These are phyloP conservation scores for Magnolia officinalis DNA, from an alignment of 164 flowering plant species.

Conservation along the genomic window DNA sequence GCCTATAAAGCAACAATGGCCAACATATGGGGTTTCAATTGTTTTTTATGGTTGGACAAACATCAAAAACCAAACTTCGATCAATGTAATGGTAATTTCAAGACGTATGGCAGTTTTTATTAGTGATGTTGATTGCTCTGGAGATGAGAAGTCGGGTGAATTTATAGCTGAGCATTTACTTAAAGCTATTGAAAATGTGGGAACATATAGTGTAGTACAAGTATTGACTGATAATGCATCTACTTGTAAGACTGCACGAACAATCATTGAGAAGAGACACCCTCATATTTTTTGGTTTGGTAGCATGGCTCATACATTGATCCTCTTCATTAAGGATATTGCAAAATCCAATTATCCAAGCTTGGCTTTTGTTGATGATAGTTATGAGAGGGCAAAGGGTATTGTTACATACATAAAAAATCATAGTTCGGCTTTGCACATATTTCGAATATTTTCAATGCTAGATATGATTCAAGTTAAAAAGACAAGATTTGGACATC, in stretches of 20 bases:
- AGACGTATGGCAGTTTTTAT: not conserved
- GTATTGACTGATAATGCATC: not conserved
- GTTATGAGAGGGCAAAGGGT: constrained; percentile 17
- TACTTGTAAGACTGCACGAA: constrained; percentile 20
- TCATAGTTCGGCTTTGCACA: constrained; percentile 9
- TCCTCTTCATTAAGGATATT: constrained; percentile 25
- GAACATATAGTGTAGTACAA: not conserved
- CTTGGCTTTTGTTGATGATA: constrained; percentile 18
- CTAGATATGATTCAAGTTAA: not conserved
- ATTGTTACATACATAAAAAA: constrained; percentile 19
- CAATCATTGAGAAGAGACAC: constrained; percentile 16
- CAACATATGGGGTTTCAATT: constrained; percentile 21
- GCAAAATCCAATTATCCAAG: constrained; percentile 6
- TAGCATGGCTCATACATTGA: constrained; percentile 27
- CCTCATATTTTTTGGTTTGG: constrained; percentile 34
- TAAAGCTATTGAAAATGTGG: not conserved
- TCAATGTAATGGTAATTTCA: constrained; percentile 15
- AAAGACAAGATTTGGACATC: not conserved
- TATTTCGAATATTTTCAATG: constrained; percentile 12
- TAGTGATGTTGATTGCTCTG: not conserved
- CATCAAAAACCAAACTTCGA: constrained; percentile 14
- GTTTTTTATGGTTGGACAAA: constrained; percentile 25
- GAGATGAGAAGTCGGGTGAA: not conserved
- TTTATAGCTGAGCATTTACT: not conserved
- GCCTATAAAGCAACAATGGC: constrained; percentile 20